Percentiles rank a stretch among this genome's conserved stretches.
These are phyloP conservation scores for Zymoseptoria passerinii DNA, from an alignment of 2,329 filamentous ascomycete genomes.

Conservation along the genomic window DNA sequence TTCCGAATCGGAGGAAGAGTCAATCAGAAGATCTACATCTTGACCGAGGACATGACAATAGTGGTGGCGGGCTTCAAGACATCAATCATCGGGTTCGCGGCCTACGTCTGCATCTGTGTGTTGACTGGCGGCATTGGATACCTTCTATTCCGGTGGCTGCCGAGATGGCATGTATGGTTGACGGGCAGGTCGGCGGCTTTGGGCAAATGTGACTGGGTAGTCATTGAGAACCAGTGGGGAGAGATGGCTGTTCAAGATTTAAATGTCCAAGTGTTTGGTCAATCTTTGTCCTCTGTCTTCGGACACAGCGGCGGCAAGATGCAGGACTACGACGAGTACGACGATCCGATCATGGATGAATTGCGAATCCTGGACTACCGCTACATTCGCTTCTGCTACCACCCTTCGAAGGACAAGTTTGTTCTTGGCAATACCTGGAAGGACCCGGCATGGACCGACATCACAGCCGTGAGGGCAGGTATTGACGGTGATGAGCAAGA, in stretches of 20 bases:
- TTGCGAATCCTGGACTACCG: conserved; percentile 81
- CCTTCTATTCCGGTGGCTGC: conserved; percentile 82
- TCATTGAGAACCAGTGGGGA: conserved; percentile 95
- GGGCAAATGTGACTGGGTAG: conserved; percentile 76
- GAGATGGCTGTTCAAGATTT: conserved; percentile 76
- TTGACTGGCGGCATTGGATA: conserved; percentile 70
- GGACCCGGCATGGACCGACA: conserved; percentile 78
- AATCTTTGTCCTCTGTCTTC: conserved; percentile 60
- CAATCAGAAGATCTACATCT: conserved; percentile 87
- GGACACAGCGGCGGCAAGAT: conserved; percentile 55
- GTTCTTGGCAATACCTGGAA: conserved; percentile 84
- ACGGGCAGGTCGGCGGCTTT: conserved; percentile 63
- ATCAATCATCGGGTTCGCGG: conserved; percentile 56
- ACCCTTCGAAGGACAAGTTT: conserved; percentile 84
- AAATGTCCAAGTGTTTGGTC: conserved; percentile 49
- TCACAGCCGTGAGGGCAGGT: conserved; percentile 65
- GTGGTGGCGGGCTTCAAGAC: conserved; percentile 88
- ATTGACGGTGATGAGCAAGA: conserved; percentile 84
- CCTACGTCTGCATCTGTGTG: conserved; percentile 64
- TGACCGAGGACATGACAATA: conserved; percentile 87
- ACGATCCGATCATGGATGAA: conserved; percentile 66
- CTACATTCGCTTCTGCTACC: conserved; percentile 87
- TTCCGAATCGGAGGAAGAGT: conserved; percentile 53
- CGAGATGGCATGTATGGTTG: conserved; percentile 72
- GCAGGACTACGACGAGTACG: conserved; percentile 61